These are phyloP conservation scores for Apodospora peruviana DNA, from an alignment of 495 filamentous ascomycete species.

Conservation along the genomic window DNA sequence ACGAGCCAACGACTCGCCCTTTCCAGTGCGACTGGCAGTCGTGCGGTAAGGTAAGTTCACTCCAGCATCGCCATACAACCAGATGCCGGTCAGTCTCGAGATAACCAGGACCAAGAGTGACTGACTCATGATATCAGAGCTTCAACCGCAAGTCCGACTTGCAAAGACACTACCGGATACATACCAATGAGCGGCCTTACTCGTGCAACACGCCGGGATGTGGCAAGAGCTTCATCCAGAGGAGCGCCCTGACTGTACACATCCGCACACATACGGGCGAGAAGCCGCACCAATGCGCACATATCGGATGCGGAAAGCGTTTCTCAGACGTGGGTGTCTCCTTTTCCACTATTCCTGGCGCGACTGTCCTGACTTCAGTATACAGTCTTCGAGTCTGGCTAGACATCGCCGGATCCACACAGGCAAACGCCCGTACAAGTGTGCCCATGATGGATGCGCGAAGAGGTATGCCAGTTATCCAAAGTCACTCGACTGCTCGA, in stretches of 20 bases:
- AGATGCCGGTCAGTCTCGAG: not conserved
- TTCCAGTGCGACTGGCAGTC: slow-evolving; percentile 49
- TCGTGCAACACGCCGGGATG: slow-evolving; percentile 63
- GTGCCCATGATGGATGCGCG: slow-evolving; percentile 68
- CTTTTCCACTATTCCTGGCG: not conserved
- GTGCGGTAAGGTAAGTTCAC: slow-evolving; percentile 45
- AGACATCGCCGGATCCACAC: slow-evolving; percentile 84
- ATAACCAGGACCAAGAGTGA: slow-evolving; percentile 1
- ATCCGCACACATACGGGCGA: slow-evolving; percentile 84
- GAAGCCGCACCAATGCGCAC: slow-evolving; percentile 80
- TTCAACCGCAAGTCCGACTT: slow-evolving; percentile 94
- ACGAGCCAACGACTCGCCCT: slow-evolving; percentile 45
- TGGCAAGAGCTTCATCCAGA: slow-evolving; percentile 85
- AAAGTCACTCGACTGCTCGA: slow-evolving; percentile 1
- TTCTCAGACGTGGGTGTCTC: slow-evolving; percentile 72
- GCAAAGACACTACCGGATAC: slow-evolving; percentile 81
- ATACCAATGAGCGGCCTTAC: slow-evolving; percentile 85
- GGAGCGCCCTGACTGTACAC: slow-evolving; percentile 82
- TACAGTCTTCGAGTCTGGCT: slow-evolving; percentile 79
- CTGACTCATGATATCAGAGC: slow-evolving; percentile 52
- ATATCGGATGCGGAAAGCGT: slow-evolving; percentile 72
- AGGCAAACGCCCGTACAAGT: slow-evolving; percentile 79
- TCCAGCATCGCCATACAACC: not conserved
- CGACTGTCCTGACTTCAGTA: slow-evolving; percentile 31
- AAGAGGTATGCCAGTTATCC: slow-evolving; percentile 57